These are phyloP conservation scores for Anethum foeniculum DNA, from an alignment of 140 eudicot species.

Conservation along the genomic window DNA sequence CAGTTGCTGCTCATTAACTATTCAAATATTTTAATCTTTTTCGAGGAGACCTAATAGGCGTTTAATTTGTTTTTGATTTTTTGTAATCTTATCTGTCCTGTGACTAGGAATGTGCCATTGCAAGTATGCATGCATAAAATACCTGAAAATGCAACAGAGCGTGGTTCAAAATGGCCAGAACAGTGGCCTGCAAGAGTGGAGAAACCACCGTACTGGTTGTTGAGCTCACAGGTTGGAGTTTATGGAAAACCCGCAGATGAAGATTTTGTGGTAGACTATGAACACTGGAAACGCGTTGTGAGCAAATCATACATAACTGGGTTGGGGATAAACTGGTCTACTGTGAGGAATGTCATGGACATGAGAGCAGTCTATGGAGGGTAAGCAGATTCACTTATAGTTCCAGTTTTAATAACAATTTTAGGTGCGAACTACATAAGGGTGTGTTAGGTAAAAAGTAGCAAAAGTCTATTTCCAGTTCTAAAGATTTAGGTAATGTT, in stretches of 20 bases:
- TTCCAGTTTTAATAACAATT: no score
- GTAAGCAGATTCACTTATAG: constrained; percentile 30
- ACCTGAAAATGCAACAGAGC: constrained; percentile 47
- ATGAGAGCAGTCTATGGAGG: constrained; percentile 98
- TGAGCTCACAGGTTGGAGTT: constrained; percentile 74
- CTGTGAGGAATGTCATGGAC: constrained; percentile 91
- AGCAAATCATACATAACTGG: constrained; percentile 68
- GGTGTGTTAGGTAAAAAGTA: no score
- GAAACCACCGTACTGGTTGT: constrained; percentile 81
- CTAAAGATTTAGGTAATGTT: not conserved
- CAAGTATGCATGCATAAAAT: constrained; percentile 89
- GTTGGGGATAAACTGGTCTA: constrained; percentile 81
- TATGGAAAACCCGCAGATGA: constrained; percentile 94
- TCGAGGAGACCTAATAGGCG: no score
- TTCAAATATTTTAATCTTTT: no score
- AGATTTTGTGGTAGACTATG: constrained; percentile 70
- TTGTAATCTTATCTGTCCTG: constrained; percentile 13
- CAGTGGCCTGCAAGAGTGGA: constrained; percentile 67
- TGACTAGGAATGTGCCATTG: constrained; percentile 72
- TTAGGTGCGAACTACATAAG: no score
- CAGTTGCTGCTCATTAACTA: no score
- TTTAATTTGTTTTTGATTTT: no score
- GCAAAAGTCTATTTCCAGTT: no score
- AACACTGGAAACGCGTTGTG: constrained; percentile 98
- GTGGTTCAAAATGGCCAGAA: constrained; percentile 92